Percentiles rank a stretch among this genome's conserved stretches.
Conservation (phyloP, 768 basidiomycete genomes). For the Phylloporus arenicola region DNA sequence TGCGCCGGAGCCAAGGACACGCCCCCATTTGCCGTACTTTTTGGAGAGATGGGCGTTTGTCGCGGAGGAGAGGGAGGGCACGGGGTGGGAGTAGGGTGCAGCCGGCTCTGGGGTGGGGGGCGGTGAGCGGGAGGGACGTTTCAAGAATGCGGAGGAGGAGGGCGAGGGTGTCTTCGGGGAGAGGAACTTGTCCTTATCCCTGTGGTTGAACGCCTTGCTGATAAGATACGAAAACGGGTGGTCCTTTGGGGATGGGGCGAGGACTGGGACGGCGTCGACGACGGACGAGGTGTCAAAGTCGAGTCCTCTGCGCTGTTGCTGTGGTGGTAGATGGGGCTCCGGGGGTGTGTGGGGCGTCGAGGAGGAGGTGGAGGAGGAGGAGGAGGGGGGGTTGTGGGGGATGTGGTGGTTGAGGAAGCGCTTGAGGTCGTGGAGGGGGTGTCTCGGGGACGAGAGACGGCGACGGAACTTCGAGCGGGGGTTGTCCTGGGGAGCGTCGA, state of each 20-base stretch:
- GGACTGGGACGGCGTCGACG: conserved; percentile 28
- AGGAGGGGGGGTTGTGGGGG: conserved; percentile 35
- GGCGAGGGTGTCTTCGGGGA: conserved; percentile 32
- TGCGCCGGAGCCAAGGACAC: conserved; percentile 90
- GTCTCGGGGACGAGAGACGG: conserved; percentile 31
- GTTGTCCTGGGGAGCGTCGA: background rate
- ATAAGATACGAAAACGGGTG: conserved; percentile 30
- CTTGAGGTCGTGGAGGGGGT: conserved; percentile 85
- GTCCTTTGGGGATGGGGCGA: conserved; percentile 19
- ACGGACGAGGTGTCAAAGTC: conserved; percentile 34
- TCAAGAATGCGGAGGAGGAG: conserved; percentile 21
- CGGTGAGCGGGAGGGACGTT: conserved; percentile 26
- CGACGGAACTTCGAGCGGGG: conserved; percentile 27
- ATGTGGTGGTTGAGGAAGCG: conserved; percentile 94
- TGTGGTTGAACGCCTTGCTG: conserved; percentile 29
- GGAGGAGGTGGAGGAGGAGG: conserved; percentile 23
- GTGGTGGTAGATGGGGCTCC: conserved; percentile 31
- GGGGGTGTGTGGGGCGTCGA: conserved; percentile 24
- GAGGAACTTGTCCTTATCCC: conserved; percentile 16
- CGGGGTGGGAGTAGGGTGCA: conserved; percentile 29
- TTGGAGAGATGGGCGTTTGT: conserved; percentile 92
- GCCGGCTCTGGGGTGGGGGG: conserved; percentile 20
- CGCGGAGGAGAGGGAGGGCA: conserved; percentile 68
- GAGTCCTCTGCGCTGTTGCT: conserved; percentile 32
- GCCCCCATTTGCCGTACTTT: conserved; percentile 99